phyloP scores from a whole-genome alignment of 441 rosid species.

The Adansonia madagascariensis region DNA sequence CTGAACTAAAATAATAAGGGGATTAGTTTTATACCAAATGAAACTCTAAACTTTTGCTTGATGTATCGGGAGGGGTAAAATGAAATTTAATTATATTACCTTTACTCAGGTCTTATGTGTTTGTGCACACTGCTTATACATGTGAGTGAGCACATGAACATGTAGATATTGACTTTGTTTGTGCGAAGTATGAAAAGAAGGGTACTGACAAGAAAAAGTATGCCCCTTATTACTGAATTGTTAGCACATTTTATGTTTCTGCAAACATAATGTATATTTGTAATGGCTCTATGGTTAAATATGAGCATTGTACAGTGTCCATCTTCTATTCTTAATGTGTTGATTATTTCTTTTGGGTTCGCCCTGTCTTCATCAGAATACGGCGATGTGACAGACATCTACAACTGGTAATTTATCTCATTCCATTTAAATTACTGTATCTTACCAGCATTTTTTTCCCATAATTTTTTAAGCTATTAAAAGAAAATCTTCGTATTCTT shows the following conservation, averaged over 20 bases:
- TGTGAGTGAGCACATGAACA: conserved; percentile 14
- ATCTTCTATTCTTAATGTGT: conserved; percentile 18
- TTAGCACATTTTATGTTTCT: neutral
- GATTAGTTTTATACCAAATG: neutral
- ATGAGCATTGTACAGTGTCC: neutral
- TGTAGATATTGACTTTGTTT: neutral
- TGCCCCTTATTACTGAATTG: conserved; percentile 4
- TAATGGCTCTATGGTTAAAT: conserved; percentile 8
- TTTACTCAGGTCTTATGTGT: neutral
- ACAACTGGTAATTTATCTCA: conserved; percentile 73
- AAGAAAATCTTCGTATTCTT: neutral
- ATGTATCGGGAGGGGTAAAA: neutral
- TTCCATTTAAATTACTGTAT: conserved; percentile 2
- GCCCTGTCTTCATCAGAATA: conserved; percentile 66
- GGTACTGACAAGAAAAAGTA: neutral
- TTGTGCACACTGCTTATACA: neutral
- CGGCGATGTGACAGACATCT: conserved; percentile 95
- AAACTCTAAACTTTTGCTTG: neutral
- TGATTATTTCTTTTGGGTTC: conserved; percentile 21
- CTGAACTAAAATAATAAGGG: neutral
- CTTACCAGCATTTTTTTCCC: conserved; percentile 22
- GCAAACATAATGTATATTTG: neutral
- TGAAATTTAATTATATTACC: conserved; percentile 2
- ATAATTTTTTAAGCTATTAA: neutral
- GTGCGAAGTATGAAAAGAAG: conserved; percentile 5